Percentiles rank a stretch among this genome's conserved stretches.
These are phyloP conservation scores for Penicillium sp. DNA, from an alignment of 2,329 filamentous ascomycete species.

Conservation along the genomic window DNA sequence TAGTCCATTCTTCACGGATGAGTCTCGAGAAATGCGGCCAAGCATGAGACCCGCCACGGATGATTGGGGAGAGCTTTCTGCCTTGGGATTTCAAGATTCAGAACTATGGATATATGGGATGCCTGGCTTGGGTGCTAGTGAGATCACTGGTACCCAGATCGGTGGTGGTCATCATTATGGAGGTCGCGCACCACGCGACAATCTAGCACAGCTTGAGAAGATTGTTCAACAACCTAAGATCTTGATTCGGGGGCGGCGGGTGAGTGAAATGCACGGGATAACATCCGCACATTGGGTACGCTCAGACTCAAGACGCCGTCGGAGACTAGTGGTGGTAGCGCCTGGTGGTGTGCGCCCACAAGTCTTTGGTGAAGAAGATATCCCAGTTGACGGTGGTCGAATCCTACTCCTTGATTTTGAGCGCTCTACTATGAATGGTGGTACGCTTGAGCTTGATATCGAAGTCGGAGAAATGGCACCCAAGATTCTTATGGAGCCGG, in stretches of 20 bases:
- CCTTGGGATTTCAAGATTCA: conserved; percentile 68
- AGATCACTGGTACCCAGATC: conserved; percentile 10
- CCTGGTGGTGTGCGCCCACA: conserved; percentile 63
- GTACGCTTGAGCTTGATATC: conserved; percentile 60
- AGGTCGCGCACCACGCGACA: conserved; percentile 20
- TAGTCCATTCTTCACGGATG: conserved; percentile 54
- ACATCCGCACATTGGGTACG: conserved; percentile 71
- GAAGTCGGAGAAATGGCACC: conserved; percentile 71
- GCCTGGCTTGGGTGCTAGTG: conserved; percentile 49
- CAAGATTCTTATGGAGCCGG: conserved; percentile 69
- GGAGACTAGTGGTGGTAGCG: conserved; percentile 65
- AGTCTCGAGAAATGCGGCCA: conserved; percentile 61
- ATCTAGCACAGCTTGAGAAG: conserved; percentile 33
- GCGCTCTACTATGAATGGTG: conserved; percentile 58
- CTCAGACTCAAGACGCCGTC: conserved; percentile 43
- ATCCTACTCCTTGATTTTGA: conserved; percentile 73
- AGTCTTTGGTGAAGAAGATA: conserved; percentile 66
- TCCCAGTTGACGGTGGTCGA: conserved; percentile 75
- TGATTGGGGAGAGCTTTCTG: conserved; percentile 68
- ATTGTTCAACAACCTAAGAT: conserved; percentile 56
- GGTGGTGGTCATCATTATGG: conserved; percentile 18
- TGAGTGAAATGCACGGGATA: conserved; percentile 64
- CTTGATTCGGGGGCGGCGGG: conserved; percentile 65
- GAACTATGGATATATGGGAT: conserved; percentile 78
- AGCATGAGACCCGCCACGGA: conserved; percentile 68